Percentiles rank a stretch among this genome's conserved stretches.
Conservation (phyloP, 768 basidiomycete species). For the Termitomyces sp. region DNA sequence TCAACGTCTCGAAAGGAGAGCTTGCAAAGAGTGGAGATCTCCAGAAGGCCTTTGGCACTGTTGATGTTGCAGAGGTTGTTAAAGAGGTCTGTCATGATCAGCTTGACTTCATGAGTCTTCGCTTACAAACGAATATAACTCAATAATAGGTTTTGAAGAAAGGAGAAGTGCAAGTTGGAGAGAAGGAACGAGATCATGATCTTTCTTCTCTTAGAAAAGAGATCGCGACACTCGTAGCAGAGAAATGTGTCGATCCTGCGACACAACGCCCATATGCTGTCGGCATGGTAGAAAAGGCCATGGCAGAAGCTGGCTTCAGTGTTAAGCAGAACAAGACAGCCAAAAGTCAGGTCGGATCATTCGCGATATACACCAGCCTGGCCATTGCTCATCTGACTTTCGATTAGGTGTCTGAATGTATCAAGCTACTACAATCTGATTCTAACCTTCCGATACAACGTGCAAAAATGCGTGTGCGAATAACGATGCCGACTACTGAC, state of each 20-base stretch:
- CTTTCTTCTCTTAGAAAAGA: constrained; percentile 76
- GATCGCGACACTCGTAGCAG: constrained; percentile 90
- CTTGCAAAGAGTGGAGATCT: constrained; percentile 87
- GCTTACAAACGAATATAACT: no score
- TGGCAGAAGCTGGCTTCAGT: constrained; percentile 92
- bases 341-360: constrained; percentile 75
- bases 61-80: constrained; percentile 65
- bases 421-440: constrained; percentile 75
- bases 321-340: constrained; percentile 86
- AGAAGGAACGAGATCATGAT: constrained; percentile 94
- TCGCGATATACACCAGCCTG: not conserved
- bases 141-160: constrained; percentile 80
- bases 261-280: constrained; percentile 90
- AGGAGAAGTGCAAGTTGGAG: constrained; percentile 95
- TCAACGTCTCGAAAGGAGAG: constrained; percentile 95
- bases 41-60: constrained; percentile 85
- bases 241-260: constrained; percentile 92
- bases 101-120: not conserved
- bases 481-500: constrained; percentile 66
- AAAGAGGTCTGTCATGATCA: constrained; percentile 55
- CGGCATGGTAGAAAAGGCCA: constrained; percentile 96
- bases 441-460: constrained; percentile 91
- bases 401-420: constrained; percentile 77
- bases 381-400: not conserved
- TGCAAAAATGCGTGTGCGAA: constrained; percentile 86